Evolutionary conservation across 768 basidiomycete genomes (phyloP), one percentile per base, ranked within the genome.

Genomic region (Suillus brevipes): DNA sequence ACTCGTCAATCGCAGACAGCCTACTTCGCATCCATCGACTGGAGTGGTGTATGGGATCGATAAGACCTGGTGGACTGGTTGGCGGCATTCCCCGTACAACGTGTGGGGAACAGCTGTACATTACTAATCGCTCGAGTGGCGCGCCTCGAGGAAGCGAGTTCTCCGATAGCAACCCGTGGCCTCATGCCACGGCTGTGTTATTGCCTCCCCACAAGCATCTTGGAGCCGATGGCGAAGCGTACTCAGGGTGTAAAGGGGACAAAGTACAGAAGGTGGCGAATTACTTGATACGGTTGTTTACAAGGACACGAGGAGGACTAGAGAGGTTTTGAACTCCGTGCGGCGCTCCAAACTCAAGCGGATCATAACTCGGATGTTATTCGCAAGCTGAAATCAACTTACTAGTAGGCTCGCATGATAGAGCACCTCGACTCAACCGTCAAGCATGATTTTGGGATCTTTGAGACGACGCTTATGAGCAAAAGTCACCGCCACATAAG

Each of bases 281-380:
- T 76, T 99, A 98, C 79, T 99, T 99, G 71, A 97, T 99, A 66
- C 89, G 96, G 72, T 79, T 92, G 40, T 97, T 99, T n/a, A n/a
- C n/a, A 97, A 98, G 65, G 50, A 14, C 31, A 53, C 18, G 93
- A 95, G 57, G 93, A 49, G 13, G 47, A 13, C 60, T 78, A 86
- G 20, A 56, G 93, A 23, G 45, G 45, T 12, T 60, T 78, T 87
- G n/a, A 82, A 80, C 36, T 73, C 74, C 18, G 13, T 52, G 25
- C 23, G 20, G 47, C 13, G 89, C 89, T 64, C 18, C 42, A 20
- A 18, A 31, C 31, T 31, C 4, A 98, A 78, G 95, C 94, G 18
- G 99, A 99, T 74, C 96, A 99, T 78, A 6, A 36, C 34, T 36
- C 7, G 34, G 95, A 99, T 73, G 89, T 99, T 69, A 97, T 99